Base-by-base conservation (phyloP, 2,329 filamentous ascomycete species). In the Verticillium dahliae region DNA sequence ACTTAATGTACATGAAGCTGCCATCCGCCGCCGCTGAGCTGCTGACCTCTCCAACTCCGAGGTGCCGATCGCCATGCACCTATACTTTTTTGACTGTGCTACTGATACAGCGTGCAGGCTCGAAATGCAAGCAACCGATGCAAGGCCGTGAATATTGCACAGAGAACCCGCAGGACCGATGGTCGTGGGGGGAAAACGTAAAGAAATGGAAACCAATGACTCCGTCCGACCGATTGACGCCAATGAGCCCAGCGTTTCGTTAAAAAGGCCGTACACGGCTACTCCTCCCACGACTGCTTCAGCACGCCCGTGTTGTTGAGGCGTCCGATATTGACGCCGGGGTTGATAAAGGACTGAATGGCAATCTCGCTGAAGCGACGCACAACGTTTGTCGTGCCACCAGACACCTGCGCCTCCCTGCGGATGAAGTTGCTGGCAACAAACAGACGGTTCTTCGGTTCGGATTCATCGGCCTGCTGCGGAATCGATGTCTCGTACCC, bases 351-450 rank as follows among this genome's bases (percentile, higher is more conserved):
- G 22, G 86, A 85, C 63, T 85, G 79, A 33, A 82, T 78, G 3
- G 87, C 87, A 71, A 91, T 82, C 63, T 89, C 86, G 66, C 87
- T 85, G 61, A 91, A 79, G n/a, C 87, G 83, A 64, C 89, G 85
- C 60, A 90, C 85, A 57, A 90, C 86, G 65, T 91, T 90, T 1
- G 86, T 91, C 1, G 88, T 90, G n/a, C 87, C 88, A n/a, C 86
- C 85, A 13, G 83, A 77, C 31, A 79, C 82, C 60, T 81, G 80
- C 9, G 86, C 81, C 70, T 90, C 86, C 63, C 87, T 82, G 62
- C 85, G 80, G 34, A 91, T 82, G 69, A 91, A 90, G 70, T 86
- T 87, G 68, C 87, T 86, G 2, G 89, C 89, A 18, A 90, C 87
- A 7, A 83, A 83, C 14, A 91, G 80, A 69, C 87, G 87, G 69